Percentiles rank a stretch among this genome's conserved stretches.
phyloP scores from a whole-genome alignment of 1,284 basidiomycete genomes.

The Austroboletus niveus region DNA sequence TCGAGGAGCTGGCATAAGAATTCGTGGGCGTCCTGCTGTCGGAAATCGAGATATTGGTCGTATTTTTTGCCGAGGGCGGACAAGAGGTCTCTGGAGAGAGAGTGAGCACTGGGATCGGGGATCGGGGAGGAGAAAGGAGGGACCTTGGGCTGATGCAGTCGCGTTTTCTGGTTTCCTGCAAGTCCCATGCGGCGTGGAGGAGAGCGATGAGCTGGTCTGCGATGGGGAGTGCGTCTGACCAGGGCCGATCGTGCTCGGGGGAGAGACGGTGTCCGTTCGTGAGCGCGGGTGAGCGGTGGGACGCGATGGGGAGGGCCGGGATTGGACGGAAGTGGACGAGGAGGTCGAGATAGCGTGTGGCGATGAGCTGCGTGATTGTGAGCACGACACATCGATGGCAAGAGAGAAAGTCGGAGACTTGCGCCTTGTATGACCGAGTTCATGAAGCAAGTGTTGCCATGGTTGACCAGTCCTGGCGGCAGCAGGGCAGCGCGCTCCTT shows the following conservation, averaged over 20 bases:
- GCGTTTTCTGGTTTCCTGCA: conserved; percentile 48
- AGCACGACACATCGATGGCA: background rate
- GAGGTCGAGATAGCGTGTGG: conserved; percentile 60
- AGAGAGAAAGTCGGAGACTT: conserved; percentile 21
- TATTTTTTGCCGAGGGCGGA: conserved; percentile 78
- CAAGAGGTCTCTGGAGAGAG: conserved; percentile 53
- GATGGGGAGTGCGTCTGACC: conserved; percentile 60
- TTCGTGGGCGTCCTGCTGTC: conserved; percentile 95
- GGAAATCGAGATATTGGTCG: conserved; percentile 89
- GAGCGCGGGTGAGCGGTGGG: conserved; percentile 58
- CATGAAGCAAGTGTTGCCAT: conserved; percentile 93
- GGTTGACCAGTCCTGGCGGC: conserved; percentile 78
- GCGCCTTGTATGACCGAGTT: conserved; percentile 81
- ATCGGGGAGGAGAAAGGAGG: background rate
- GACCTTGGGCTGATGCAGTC: conserved; percentile 65
- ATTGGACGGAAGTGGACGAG: conserved; percentile 56
- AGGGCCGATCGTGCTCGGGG: conserved; percentile 47
- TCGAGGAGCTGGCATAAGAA: conserved; percentile 87
- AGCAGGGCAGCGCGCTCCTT: conserved; percentile 54
- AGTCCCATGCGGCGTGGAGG: conserved; percentile 59
- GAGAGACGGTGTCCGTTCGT: conserved; percentile 55
- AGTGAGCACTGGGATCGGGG: background rate
- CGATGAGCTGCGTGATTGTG: conserved; percentile 49
- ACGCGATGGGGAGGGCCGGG: conserved; percentile 42
- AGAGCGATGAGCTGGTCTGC: conserved; percentile 60